Evolutionary conservation across 2,329 filamentous ascomycete genomes (phyloP), one percentile per base, ranked within the genome.

Genomic region (Botrytis medusae): DNA sequence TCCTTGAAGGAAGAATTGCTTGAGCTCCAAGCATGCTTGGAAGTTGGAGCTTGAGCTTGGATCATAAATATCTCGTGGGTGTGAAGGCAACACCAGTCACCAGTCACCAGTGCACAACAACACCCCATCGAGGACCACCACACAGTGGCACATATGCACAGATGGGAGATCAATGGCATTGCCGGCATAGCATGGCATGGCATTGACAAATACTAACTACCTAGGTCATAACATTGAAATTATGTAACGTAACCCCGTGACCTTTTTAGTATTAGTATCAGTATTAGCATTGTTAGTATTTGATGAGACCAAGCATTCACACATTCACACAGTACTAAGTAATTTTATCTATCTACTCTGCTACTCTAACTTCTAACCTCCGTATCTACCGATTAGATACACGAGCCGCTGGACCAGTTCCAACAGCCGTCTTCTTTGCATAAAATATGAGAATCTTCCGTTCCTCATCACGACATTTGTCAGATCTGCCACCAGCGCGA

Each of bases 401-500:
- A 71, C 69, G 69, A 71, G 69, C 69, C 69, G 69, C 69, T 51
- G 46, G 63, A 63, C 10, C 16, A 29, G 42, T 42, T 40, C 40
- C 25, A 71, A 40, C 59, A 42, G 42, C 57, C 69, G 42, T 71
- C 69, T 71, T 62, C 69, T 63, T 40, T 71, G 69, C 69, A 71
- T 71, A 37, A 48, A 34, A 57, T 34, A 25, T 46, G 32, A 37
- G 61, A 71, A 40, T 63, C 42, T 63, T 63, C 59, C 69, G 57
- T 71, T 63, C 69, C 44, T 71, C 34, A 16, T 37, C 69, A 71
- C 69, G 29, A 71, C 69, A 71, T 64, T 44, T 18, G 46, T 32
- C 64, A 57, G 60, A 71, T 71, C 69, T 64, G 60, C 69, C 60
- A 71, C 59, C 69, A 71, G 59, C 60, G 10, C 61, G 44, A 71